Evolutionary conservation across 164 flowering plant genomes (phyloP).

Genomic region (Malania oleifera): DNA sequence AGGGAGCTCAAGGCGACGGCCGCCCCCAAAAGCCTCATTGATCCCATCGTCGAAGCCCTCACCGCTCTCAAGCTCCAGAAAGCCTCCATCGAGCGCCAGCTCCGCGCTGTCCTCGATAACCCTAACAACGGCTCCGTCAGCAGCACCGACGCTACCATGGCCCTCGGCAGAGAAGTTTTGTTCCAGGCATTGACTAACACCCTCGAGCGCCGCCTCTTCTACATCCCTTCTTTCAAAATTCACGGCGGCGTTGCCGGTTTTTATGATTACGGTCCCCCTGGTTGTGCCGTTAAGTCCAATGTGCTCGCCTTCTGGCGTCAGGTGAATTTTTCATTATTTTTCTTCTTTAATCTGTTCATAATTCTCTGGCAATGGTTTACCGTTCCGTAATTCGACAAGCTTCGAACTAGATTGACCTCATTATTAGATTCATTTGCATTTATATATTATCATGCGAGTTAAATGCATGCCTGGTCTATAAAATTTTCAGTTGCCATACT

Average conservation of each 20-base stretch:
- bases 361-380: background rate
- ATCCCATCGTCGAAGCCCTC: constrained; percentile 41
- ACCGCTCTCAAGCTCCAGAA: constrained; percentile 51
- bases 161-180: constrained; percentile 53
- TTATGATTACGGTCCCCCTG: constrained; percentile 96
- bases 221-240: constrained; percentile 84
- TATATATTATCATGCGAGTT: no score
- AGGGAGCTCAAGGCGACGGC: constrained; percentile 42
- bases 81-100: constrained; percentile 35
- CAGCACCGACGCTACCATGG: constrained; percentile 9
- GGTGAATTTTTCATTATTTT: constrained; percentile 32
- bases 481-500: no score
- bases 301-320: constrained; percentile 97
- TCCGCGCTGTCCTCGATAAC: constrained; percentile 27
- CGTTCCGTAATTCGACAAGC: no score
- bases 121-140: no score
- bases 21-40: constrained; percentile 35
- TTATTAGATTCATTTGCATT: no score
- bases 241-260: constrained; percentile 93
- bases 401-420: no score
- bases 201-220: constrained; percentile 79
- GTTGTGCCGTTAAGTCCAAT: constrained; percentile 84
- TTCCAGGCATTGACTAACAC: constrained; percentile 67
- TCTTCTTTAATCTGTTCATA: background rate
- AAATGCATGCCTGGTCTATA: no score